phyloP scores from a whole-genome alignment of 805 yeast genomes.

The Ogataea saltuana region DNA sequence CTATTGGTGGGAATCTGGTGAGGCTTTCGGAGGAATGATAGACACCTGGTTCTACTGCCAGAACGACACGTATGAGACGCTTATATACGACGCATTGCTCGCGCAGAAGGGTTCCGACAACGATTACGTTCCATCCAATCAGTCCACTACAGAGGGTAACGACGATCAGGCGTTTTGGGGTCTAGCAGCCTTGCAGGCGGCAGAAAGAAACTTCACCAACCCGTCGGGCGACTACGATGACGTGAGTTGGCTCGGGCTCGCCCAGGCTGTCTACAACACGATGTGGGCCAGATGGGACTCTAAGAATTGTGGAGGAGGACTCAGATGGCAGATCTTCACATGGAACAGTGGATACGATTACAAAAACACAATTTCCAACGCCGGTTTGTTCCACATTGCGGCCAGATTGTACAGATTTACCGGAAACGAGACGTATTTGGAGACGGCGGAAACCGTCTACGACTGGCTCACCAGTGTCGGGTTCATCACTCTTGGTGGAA shows the following conservation, averaged over 20 bases:
- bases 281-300: constrained; percentile 81
- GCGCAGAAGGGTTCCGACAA: constrained; percentile 64
- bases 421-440: constrained; percentile 66
- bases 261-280: constrained; percentile 85
- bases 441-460: constrained; percentile 71
- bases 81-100: constrained; percentile 59
- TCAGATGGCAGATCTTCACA: constrained; percentile 89
- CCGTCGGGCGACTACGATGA: constrained; percentile 46
- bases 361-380: constrained; percentile 87
- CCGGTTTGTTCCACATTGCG: constrained; percentile 75
- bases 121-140: constrained; percentile 79
- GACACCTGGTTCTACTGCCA: constrained; percentile 74
- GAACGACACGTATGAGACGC: constrained; percentile 59
- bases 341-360: constrained; percentile 89
- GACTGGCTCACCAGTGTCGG: constrained; percentile 52
- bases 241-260: constrained; percentile 63
- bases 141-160: constrained; percentile 83
- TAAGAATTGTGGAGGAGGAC: constrained; percentile 66
- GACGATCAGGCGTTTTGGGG: constrained; percentile 97
- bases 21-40: constrained; percentile 65
- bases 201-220: constrained; percentile 79
- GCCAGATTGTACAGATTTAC: constrained; percentile 85
- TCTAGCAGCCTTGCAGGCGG: constrained; percentile 78
- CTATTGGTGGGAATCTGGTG: constrained; percentile 95
- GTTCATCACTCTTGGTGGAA: constrained; percentile 28